Base-by-base conservation (phyloP, 1,284 basidiomycete genomes). In the Ustilago trichophora region DNA sequence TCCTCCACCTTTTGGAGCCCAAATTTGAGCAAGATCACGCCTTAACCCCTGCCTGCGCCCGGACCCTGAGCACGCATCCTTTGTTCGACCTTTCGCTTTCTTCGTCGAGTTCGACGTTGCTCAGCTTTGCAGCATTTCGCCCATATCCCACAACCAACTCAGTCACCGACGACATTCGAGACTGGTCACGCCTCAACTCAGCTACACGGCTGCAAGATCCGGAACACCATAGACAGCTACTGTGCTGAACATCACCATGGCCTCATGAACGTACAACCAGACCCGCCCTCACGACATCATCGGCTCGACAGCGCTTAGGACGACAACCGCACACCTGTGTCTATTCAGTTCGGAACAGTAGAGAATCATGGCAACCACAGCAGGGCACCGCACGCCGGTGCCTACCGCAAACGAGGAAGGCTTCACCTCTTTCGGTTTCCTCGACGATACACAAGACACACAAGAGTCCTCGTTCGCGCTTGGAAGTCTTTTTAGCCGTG, bases 361-460 rank as follows among this genome's bases (percentile, higher is more conserved):
- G n/a, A n/a, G n/a, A n/a, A 29, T 29, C 27, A 54, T 54, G 52
- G 44, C 54, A 7, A 37, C 45, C 3, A 22, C 24, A 13, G 54
- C 18, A 25, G 40, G 46, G 7, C 36, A 49, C 37, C 34, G 40
- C 26, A 6, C 53, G 8, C 22, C 50, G 8, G 9, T 18, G 11
- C 24, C 43, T 10, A 11, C 40, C 6, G 24, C 42, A 16, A 31
- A 31, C 12, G 51, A 46, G 21, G 47, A 54, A 7, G 56, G 62
- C 13, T 32, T 71, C 36, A 71, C 63, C 27, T 73, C 78, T 13
- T 79, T 80, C 26, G 72, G 72, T 21, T 75, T 80, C 24, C 67
- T 80, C 10, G 46, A 72, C 37, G 75, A 79, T 25, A 49, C 52
- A 3, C 70, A 75, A 15, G 71, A 77, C 21, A 42, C 53, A 11